phyloP scores from a whole-genome alignment of 805 yeast species.

The Teunomyces kruisii region DNA sequence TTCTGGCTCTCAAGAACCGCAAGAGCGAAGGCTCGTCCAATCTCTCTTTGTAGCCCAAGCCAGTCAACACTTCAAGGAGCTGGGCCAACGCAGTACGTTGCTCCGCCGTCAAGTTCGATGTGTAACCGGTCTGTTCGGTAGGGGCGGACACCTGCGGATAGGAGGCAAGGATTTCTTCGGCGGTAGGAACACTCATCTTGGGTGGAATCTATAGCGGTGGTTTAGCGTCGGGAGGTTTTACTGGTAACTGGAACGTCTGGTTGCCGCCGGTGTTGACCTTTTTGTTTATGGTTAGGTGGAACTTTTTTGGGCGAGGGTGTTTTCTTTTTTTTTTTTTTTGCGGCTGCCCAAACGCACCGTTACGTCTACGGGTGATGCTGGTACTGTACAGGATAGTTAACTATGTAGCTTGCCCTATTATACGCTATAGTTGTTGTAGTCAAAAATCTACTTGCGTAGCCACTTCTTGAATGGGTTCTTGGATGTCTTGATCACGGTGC shows the following conservation, averaged over 20 bases:
- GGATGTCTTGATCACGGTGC: conserved; percentile 20
- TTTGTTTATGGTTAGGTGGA: conserved; percentile 1
- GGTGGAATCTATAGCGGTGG: neutral
- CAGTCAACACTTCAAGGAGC: conserved; percentile 57
- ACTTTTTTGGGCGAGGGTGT: conserved; percentile 1
- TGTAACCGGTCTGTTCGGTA: conserved; percentile 67
- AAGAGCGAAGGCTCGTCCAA: conserved; percentile 81
- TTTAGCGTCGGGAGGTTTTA: neutral
- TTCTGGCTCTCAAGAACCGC: conserved; percentile 92
- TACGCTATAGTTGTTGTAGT: no score
- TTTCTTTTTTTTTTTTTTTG: neutral
- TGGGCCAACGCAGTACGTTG: conserved; percentile 62
- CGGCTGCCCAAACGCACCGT: neutral
- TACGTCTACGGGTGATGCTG: no score
- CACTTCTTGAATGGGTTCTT: conserved; percentile 43
- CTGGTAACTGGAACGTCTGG: neutral
- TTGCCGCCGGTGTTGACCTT: neutral
- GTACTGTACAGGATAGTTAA: neutral
- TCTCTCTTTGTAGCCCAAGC: conserved; percentile 70
- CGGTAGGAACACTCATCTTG: conserved; percentile 6
- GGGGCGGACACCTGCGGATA: conserved; percentile 71
- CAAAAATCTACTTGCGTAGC: conserved; percentile 29
- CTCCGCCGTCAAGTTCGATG: conserved; percentile 71
- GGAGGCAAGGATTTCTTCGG: conserved; percentile 47
- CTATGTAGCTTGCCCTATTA: no score